Evolutionary conservation across 305 asterid species (phyloP).

Genomic region (Solanum hybrid): DNA sequence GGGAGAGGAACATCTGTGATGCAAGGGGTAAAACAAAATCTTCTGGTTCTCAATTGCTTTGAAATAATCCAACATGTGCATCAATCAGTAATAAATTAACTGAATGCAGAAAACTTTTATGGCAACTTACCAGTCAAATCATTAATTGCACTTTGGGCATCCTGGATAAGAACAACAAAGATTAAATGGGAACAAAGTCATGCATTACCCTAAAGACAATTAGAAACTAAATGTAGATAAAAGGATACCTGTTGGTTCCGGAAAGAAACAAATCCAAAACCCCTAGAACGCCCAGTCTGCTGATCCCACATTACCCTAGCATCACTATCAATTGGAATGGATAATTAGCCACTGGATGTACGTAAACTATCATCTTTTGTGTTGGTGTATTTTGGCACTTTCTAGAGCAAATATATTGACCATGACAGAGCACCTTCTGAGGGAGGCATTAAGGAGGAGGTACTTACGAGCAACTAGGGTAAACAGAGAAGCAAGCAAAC

Average conservation of each 20-base stretch:
- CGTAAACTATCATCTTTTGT: neutral
- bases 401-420: neutral
- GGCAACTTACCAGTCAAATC: conserved; percentile 70
- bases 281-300: conserved; percentile 90
- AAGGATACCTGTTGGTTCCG: conserved; percentile 68
- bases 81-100: neutral
- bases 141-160: conserved; percentile 87
- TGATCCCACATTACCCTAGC: conserved; percentile 98
- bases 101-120: neutral
- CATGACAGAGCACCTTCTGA: neutral
- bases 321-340: conserved; percentile 38
- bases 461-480: conserved; percentile 72
- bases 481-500: conserved; percentile 72
- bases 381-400: neutral
- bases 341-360: neutral
- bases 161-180: conserved; percentile 39
- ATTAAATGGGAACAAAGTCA: conserved; percentile 1
- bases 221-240: neutral
- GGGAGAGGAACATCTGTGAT: neutral
- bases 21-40: neutral
- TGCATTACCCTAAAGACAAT: neutral
- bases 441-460: conserved; percentile 6
- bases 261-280: conserved; percentile 92
- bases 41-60: neutral
- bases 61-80: neutral